Evolutionary conservation across 1,139 yeast species (phyloP).

Genomic region (Saccharomyces hybrid): DNA sequence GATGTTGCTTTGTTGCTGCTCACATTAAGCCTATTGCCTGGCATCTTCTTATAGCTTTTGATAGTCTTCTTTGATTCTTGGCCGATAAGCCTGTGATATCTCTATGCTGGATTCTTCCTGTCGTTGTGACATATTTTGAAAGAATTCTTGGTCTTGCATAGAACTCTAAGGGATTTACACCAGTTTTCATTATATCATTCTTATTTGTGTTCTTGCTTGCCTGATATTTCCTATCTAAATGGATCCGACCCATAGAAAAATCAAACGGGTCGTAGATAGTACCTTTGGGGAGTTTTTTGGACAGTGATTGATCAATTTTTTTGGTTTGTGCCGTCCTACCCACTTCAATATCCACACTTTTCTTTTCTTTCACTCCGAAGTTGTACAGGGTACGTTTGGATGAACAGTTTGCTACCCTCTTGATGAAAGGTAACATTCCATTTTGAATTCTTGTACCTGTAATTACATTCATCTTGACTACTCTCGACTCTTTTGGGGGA

Average conservation of each 20-base stretch:
- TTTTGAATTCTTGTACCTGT: neutral
- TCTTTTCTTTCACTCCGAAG: slow-evolving; percentile 26
- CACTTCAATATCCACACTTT: slow-evolving; percentile 88
- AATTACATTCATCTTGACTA: slow-evolving; percentile 23
- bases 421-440: neutral
- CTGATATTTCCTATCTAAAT: slow-evolving; percentile 28
- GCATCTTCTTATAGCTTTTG: slow-evolving; percentile 63
- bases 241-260: slow-evolving; percentile 51
- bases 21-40: slow-evolving; percentile 55
- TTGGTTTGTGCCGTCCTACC: slow-evolving; percentile 87
- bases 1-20: neutral
- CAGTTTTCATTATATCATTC: slow-evolving; percentile 46
- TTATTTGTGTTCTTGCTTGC: slow-evolving; percentile 12
- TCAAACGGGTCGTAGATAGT: slow-evolving; percentile 66
- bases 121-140: slow-evolving; percentile 48
- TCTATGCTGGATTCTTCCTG: slow-evolving; percentile 64
- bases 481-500: slow-evolving; percentile 39
- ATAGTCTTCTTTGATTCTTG: slow-evolving; percentile 54
- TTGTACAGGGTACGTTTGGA: neutral
- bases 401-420: neutral
- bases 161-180: slow-evolving; percentile 56
- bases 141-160: slow-evolving; percentile 60
- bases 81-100: slow-evolving; percentile 58
- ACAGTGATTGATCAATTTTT: slow-evolving; percentile 47
- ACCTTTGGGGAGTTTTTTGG: neutral